Evolutionary conservation across 1,284 basidiomycete species (phyloP).

Genomic region (Agaricales sp.): DNA sequence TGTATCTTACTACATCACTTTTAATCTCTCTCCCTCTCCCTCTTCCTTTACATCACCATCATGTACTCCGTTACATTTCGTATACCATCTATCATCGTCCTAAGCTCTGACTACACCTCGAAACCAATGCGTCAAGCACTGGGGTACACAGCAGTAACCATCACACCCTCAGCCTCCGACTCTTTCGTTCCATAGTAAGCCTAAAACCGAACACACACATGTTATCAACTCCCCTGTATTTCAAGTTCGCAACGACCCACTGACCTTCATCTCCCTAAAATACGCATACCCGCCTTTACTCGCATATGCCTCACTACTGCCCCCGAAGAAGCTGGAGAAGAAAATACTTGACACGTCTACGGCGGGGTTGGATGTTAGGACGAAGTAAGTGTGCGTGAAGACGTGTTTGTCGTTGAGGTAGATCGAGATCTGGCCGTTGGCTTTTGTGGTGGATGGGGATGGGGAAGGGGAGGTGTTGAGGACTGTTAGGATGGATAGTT

Average conservation of each 20-base stretch:
- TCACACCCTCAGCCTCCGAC: not conserved
- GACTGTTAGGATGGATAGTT: slow-evolving; percentile 4
- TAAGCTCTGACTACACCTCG: no score
- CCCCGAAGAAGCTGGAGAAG: slow-evolving; percentile 7
- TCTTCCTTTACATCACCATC: no score
- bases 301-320: slow-evolving; percentile 3
- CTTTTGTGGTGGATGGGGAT: slow-evolving; percentile 2
- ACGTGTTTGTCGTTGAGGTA: slow-evolving; percentile 5
- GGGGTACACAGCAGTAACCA: not conserved
- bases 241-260: not conserved
- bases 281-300: slow-evolving; percentile 8
- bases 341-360: slow-evolving; percentile 7
- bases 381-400: slow-evolving; percentile 6
- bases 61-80: no score
- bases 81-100: no score
- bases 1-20: no score
- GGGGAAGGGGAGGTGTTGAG: slow-evolving; percentile 2
- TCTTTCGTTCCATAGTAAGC: not conserved
- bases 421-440: slow-evolving; percentile 5
- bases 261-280: slow-evolving; percentile 7
- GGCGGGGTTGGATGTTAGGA: slow-evolving; percentile 2
- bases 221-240: not conserved
- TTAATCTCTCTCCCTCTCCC: no score
- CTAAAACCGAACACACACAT: not conserved
- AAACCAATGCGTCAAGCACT: no score